A percentile compares a stretch with the other conserved stretches of the same genome.
phyloP scores from a whole-genome alignment of 345 rosid species.

The Litchi chinensis region DNA sequence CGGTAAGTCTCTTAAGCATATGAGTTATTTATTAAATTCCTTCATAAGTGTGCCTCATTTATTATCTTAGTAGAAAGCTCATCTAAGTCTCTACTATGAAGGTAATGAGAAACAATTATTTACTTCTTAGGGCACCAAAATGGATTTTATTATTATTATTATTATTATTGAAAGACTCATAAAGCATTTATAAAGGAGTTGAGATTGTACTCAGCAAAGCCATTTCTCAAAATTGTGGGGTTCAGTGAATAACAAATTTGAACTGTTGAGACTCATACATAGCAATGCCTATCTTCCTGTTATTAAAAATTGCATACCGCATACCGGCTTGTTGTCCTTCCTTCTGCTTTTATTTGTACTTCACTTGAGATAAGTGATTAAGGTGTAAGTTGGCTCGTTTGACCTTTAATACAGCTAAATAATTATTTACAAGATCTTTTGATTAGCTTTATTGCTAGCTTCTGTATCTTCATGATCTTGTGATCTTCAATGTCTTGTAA shows the following conservation, averaged over 20 bases:
- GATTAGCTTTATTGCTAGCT: no score
- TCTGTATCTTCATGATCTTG: no score
- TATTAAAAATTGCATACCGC: no score
- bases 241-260: background rate
- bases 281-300: background rate
- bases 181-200: background rate
- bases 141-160: no score
- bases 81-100: background rate
- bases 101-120: background rate
- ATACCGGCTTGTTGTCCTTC: background rate
- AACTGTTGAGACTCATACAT: background rate
- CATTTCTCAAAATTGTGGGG: background rate
- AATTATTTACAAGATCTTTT: background rate
- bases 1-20: constrained; percentile 39
- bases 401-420: background rate
- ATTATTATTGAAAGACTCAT: background rate
- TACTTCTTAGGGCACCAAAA: background rate
- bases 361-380: background rate
- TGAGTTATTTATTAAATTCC: background rate
- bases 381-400: background rate
- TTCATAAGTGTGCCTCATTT: background rate
- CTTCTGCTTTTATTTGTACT: background rate
- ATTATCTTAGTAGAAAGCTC: background rate
- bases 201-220: background rate
- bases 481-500: no score